phyloP scores from a whole-genome alignment of 495 filamentous ascomycete species.

The Aspergillus leporis region DNA sequence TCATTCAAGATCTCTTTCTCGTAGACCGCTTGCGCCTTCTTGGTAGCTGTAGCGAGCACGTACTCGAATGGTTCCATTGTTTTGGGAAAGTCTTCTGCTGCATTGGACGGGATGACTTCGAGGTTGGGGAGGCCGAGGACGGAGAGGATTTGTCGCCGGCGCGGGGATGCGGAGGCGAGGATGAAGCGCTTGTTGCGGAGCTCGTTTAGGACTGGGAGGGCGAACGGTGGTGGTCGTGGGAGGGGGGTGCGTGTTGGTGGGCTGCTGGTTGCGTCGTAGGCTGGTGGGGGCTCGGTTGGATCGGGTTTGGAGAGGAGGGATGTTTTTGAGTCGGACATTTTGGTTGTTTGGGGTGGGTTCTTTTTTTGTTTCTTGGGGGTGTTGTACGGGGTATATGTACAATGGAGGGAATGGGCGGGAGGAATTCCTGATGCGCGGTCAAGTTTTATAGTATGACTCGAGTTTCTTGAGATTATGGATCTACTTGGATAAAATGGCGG shows the following conservation, averaged over 20 bases:
- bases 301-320: conserved; percentile 27
- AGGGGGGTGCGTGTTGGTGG: conserved; percentile 26
- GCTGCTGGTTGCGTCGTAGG: conserved; percentile 32
- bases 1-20: conserved; percentile 59
- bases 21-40: conserved; percentile 83
- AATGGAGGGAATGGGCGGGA: neutral
- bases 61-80: conserved; percentile 82
- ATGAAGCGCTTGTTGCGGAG: conserved; percentile 76
- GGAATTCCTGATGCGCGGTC: neutral
- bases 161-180: conserved; percentile 84
- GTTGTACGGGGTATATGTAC: neutral
- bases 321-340: conserved; percentile 39
- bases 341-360: conserved; percentile 3
- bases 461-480: neutral
- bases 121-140: conserved; percentile 72
- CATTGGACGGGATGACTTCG: conserved; percentile 79
- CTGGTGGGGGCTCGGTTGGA: conserved; percentile 34
- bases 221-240: conserved; percentile 62
- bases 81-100: conserved; percentile 82
- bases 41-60: conserved; percentile 79
- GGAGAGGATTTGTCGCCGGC: conserved; percentile 74
- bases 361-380: neutral
- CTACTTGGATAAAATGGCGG: conserved; percentile 10
- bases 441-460: neutral
- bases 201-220: conserved; percentile 72